Evolutionary conservation across 495 filamentous ascomycete species (phyloP).

Genomic region (Saxophila tyrrhenica): DNA sequence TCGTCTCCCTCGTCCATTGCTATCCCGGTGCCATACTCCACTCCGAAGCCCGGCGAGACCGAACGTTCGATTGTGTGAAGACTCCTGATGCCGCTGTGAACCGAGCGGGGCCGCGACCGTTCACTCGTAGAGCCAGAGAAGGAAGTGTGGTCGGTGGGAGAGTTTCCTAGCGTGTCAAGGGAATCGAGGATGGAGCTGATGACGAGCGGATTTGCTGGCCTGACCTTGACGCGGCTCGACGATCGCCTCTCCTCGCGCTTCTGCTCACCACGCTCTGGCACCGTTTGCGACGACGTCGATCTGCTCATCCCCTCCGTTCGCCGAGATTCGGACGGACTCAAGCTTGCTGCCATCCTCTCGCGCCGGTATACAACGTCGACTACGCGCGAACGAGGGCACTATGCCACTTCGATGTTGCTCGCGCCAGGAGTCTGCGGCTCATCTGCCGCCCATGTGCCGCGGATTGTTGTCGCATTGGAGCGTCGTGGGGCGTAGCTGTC

Average conservation of each 20-base stretch:
- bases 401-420: too few relatives aligned
- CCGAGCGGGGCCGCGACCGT: background rate
- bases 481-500: too few relatives aligned
- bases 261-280: background rate
- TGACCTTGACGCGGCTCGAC: slow-evolving; percentile 36
- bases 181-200: slow-evolving; percentile 91
- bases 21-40: slow-evolving; percentile 52
- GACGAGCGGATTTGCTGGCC: slow-evolving; percentile 76
- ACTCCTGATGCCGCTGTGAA: background rate
- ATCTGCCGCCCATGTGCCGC: too few relatives aligned
- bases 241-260: background rate
- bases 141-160: background rate
- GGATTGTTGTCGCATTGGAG: too few relatives aligned
- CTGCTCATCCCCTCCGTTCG: background rate
- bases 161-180: slow-evolving; percentile 46
- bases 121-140: slow-evolving; percentile 1
- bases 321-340: background rate
- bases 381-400: too few relatives aligned
- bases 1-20: slow-evolving; percentile 36
- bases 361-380: too few relatives aligned
- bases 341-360: background rate
- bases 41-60: slow-evolving; percentile 43
- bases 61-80: background rate
- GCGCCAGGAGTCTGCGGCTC: too few relatives aligned
- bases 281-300: background rate